These are phyloP conservation scores for Diversispora eburnea DNA, from an alignment of 192 early-diverging fungal species.

Conservation along the genomic window DNA sequence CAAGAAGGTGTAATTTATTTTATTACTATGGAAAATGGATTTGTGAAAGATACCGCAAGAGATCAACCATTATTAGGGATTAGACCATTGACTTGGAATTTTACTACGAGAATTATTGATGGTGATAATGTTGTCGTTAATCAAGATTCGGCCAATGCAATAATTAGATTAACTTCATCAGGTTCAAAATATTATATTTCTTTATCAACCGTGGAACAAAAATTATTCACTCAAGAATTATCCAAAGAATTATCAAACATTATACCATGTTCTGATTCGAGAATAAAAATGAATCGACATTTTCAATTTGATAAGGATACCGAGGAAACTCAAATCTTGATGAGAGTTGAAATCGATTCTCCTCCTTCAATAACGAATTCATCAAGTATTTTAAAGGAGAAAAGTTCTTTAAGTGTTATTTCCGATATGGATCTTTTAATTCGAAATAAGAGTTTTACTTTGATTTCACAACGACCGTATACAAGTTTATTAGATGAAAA, in stretches of 20 bases:
- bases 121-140: not conserved
- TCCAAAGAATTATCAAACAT: not conserved
- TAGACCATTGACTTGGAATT: not conserved
- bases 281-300: not conserved
- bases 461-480: not conserved
- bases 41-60: not conserved
- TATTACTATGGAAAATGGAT: constrained; percentile 10
- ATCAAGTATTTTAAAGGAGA: not conserved
- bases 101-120: not conserved
- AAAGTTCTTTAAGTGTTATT: not conserved
- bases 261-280: not conserved
- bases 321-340: not conserved
- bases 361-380: not conserved
- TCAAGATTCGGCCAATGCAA: not conserved
- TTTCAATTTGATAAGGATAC: constrained; percentile 10
- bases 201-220: not conserved
- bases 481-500: not conserved
- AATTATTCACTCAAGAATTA: not conserved
- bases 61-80: constrained; percentile 1
- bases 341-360: not conserved
- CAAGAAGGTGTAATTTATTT: not conserved
- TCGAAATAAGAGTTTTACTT: not conserved
- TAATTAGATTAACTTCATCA: not conserved
- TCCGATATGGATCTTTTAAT: constrained; percentile 7
- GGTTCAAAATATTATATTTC: not conserved